Evolutionary conservation across 2,329 filamentous ascomycete species (phyloP).

Genomic region (Anisogramma anomala): DNA sequence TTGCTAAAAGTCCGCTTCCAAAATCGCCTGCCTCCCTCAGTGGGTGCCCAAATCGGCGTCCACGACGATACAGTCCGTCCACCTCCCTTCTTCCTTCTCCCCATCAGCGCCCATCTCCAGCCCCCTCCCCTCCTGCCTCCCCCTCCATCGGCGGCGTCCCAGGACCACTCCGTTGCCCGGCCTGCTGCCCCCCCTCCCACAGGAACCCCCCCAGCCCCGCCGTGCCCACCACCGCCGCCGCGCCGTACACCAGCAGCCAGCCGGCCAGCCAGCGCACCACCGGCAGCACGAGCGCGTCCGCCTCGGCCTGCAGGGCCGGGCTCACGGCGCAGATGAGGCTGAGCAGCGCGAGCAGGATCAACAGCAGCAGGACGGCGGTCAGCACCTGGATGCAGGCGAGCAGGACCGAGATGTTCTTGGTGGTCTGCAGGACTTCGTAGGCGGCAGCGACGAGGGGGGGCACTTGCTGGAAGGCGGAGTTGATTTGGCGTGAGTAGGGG

Average conservation of each 20-base stretch:
- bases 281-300: conserved; percentile 7
- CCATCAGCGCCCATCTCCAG: neutral
- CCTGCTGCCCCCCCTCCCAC: conserved; percentile 9
- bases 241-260: conserved; percentile 11
- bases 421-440: conserved; percentile 13
- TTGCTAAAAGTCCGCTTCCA: too few species aligned
- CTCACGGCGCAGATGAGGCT: conserved; percentile 11
- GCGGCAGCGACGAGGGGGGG: conserved; percentile 12
- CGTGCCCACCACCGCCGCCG: conserved; percentile 1
- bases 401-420: conserved; percentile 14
- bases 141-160: conserved; percentile 4
- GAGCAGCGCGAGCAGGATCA: conserved; percentile 9
- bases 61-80: too few species aligned
- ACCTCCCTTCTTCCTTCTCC: too few species aligned
- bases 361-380: conserved; percentile 7
- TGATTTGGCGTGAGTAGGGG: conserved; percentile 12
- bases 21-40: too few species aligned
- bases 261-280: conserved; percentile 11
- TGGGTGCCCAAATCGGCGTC: too few species aligned
- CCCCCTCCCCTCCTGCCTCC: neutral
- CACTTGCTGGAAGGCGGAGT: conserved; percentile 11
- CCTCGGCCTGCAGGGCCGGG: conserved; percentile 7
- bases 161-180: conserved; percentile 4
- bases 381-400: conserved; percentile 12
- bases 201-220: conserved; percentile 8